Conservation (phyloP, 2,329 filamentous ascomycete genomes). For the Neonectria neomacrospora region DNA sequence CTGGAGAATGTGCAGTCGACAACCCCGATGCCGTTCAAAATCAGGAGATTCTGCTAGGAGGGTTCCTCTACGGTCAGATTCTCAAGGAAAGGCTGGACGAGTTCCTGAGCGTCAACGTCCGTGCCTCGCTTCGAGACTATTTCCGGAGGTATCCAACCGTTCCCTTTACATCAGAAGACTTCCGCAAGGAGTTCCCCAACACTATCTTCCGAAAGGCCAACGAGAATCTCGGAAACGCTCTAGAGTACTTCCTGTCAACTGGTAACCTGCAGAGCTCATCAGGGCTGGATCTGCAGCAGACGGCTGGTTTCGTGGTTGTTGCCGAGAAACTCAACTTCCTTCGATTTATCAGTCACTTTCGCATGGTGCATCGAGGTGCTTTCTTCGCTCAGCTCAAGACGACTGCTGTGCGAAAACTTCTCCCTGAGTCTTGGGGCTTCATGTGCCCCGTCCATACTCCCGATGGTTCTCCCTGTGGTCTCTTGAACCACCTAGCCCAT, state of each 20-base stretch:
- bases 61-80: constrained; percentile 94
- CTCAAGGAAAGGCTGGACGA: constrained; percentile 95
- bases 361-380: constrained; percentile 98
- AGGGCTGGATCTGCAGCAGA: constrained; percentile 93
- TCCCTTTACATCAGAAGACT: constrained; percentile 80
- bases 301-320: constrained; percentile 94
- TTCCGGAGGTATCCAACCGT: constrained; percentile 67
- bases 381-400: constrained; percentile 99
- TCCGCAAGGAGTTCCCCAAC: constrained; percentile 80
- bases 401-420: constrained; percentile 92
- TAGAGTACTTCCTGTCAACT: constrained; percentile 97
- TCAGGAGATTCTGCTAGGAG: constrained; percentile 92
- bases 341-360: constrained; percentile 98
- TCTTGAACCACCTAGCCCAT: constrained; percentile 94
- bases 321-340: constrained; percentile 99
- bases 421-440: constrained; percentile 98
- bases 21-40: constrained; percentile 97
- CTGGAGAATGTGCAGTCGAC: constrained; percentile 91
- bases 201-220: constrained; percentile 85
- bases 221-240: constrained; percentile 84
- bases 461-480: constrained; percentile 92
- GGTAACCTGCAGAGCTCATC: constrained; percentile 93
- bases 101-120: constrained; percentile 71
- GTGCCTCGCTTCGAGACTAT: constrained; percentile 66
- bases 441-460: constrained; percentile 97